phyloP scores from a whole-genome alignment of 2,329 filamentous ascomycete species.

The Hyphodiscus sp. region DNA sequence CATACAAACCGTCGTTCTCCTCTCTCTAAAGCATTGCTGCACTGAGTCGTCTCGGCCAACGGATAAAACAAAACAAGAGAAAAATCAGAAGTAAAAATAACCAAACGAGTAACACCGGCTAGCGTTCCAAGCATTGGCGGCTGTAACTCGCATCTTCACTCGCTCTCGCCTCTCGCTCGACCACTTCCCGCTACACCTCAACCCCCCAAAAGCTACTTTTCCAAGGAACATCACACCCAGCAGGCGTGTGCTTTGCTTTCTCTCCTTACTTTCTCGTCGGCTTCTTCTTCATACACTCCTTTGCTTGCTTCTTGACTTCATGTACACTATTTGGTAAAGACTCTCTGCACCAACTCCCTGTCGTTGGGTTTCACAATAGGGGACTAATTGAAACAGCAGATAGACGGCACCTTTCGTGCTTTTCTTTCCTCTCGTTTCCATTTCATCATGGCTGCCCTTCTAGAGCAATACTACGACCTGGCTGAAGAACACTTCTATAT shows the following conservation, averaged over 20 bases:
- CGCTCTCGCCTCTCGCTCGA: neutral
- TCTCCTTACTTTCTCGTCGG: slow-evolving; percentile 5
- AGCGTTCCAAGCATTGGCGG: neutral
- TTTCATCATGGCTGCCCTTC: slow-evolving; percentile 20
- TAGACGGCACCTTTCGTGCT: slow-evolving; percentile 24
- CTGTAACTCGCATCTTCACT: neutral
- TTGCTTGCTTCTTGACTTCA: slow-evolving; percentile 9
- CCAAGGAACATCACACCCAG: neutral
- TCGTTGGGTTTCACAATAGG: neutral
- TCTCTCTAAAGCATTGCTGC: neutral
- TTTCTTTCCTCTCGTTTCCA: slow-evolving; percentile 6
- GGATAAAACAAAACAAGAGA: neutral
- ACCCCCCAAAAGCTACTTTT: neutral
- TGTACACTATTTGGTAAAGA: slow-evolving; percentile 25
- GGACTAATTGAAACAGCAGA: slow-evolving; percentile 15
- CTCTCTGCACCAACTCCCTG: neutral
- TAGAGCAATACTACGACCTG: slow-evolving; percentile 23
- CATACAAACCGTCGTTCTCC: neutral
- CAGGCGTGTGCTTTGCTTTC: slow-evolving; percentile 1
- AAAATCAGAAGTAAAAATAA: too few species aligned
- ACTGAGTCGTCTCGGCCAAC: neutral
- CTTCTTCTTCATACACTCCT: slow-evolving; percentile 19
- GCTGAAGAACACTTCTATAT: slow-evolving; percentile 22
- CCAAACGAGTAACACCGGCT: neutral
- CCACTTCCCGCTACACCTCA: neutral